Conservation (phyloP, 208 protist genomes). For the Acanthamoeba lugdunensis region DNA sequence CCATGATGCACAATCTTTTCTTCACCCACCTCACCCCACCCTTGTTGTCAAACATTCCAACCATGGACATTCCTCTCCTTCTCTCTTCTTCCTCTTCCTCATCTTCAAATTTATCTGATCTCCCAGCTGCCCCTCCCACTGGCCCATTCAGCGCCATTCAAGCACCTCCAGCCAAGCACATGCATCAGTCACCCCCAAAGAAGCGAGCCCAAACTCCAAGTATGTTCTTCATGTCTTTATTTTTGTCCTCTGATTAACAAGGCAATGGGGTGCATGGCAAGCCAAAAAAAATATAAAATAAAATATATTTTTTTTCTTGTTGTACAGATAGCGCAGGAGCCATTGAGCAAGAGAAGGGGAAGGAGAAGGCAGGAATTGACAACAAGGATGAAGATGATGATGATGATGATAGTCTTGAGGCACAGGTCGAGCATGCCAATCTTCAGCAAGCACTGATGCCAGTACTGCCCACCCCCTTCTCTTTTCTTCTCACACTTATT, state of each 20-base stretch:
- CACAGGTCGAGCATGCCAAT: neutral
- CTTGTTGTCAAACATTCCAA: too few species aligned
- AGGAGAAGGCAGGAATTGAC: neutral
- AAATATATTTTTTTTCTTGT: neutral
- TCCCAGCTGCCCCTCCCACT: too few species aligned
- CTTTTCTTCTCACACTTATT: slow-evolving; percentile 27
- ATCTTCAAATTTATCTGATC: slow-evolving; percentile 12
- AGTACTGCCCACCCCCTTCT: neutral
- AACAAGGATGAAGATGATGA: neutral
- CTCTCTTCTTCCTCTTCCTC: neutral
- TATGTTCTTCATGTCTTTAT: too few species aligned
- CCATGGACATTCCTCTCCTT: neutral
- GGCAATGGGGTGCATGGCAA: too few species aligned
- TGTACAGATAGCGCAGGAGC: neutral
- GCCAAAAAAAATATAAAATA: too few species aligned
- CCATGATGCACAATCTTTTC: slow-evolving; percentile 4
- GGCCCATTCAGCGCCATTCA: neutral
- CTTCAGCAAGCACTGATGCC: slow-evolving; percentile 30
- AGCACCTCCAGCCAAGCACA: slow-evolving; percentile 10
- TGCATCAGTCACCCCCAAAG: neutral
- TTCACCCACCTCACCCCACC: too few species aligned
- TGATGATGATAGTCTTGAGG: neutral
- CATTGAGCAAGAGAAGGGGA: neutral
- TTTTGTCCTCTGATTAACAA: too few species aligned
- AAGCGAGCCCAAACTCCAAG: too few species aligned